Evolutionary conservation across 768 basidiomycete genomes (phyloP).

Genomic region (Tricholoma terreum): DNA sequence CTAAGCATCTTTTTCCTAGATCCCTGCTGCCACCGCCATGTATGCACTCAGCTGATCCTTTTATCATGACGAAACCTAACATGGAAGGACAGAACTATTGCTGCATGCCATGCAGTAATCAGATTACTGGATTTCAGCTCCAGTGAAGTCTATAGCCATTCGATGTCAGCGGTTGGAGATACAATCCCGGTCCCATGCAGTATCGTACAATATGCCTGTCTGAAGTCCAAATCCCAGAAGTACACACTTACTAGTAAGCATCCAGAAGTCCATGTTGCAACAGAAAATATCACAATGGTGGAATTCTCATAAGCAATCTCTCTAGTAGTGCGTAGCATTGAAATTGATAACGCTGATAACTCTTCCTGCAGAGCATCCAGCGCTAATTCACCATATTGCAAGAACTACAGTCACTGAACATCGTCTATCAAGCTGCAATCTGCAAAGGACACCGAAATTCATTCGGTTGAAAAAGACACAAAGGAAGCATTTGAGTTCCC

Average conservation of each 20-base stretch:
- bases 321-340: neutral
- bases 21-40: conserved; percentile 68
- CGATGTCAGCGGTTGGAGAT: conserved; percentile 37
- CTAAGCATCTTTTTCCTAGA: conserved; percentile 26
- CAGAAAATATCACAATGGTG: conserved; percentile 58
- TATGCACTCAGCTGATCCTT: conserved; percentile 23
- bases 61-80: conserved; percentile 4
- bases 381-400: conserved; percentile 24
- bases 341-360: neutral
- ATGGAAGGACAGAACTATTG: conserved; percentile 42
- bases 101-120: conserved; percentile 68
- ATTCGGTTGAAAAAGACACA: conserved; percentile 22
- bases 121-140: conserved; percentile 56
- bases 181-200: conserved; percentile 31
- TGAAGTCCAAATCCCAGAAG: conserved; percentile 30
- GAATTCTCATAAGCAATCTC: conserved; percentile 44
- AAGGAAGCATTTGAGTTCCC: conserved; percentile 25
- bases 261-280: conserved; percentile 54
- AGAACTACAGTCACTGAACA: conserved; percentile 17
- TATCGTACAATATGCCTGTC: conserved; percentile 19
- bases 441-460: conserved; percentile 22
- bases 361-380: conserved; percentile 12
- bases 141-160: conserved; percentile 44
- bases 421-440: conserved; percentile 28
- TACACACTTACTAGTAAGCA: conserved; percentile 26